Base-by-base conservation (phyloP, 2,329 filamentous ascomycete genomes). In the Plectosphaerella plurivora region DNA sequence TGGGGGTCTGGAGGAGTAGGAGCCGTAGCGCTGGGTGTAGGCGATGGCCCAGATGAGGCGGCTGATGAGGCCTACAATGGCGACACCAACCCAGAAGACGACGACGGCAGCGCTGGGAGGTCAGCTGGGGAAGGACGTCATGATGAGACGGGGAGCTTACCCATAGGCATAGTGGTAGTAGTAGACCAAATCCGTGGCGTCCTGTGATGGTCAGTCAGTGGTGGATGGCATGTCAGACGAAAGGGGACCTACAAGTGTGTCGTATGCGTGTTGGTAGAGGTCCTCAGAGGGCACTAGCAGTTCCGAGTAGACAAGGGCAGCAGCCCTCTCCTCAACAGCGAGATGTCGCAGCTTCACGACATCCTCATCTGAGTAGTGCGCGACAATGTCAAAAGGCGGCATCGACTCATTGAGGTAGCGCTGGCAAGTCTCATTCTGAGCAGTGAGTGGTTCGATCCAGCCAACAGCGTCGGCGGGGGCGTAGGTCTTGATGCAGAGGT, bases 51-150 rank as follows among this genome's bases (percentile, higher is more conserved):
- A 47, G 0, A 63, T 18, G 0, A 66, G 28, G 14, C 69, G 72
- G 20, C 65, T 67, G 1, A 58, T 54, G 1, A 71, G 28, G 9
- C 73, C 73, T 7, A 75, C 56, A 4, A 61, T 58, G 10, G 73
- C 53, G 1, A 76, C 71, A 2, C 60, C 52, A 0, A 55, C 50
- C 75, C 75, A 78, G 51, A 75, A 78, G 0, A 61, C 49, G 8
- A 70, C 58, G 60, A 76, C 69, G 4, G 63, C 66, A 15, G 59
- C 57, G 3, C 70, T 70, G 14, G 16, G 0, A 0, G 0, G 9
- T 63, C 4, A 59, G 57, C 14, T 20, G 22, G 2, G 10, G 7
- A 18, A 22, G 8, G 4, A 42, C 25, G 14, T n/a, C n/a, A 28
- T 39, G 25, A 37, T 14, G 15, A 45, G 6, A 1, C 1, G 16